Conservation (phyloP, 2,329 filamentous ascomycete species). For the Phyllosticta capitalensis region DNA sequence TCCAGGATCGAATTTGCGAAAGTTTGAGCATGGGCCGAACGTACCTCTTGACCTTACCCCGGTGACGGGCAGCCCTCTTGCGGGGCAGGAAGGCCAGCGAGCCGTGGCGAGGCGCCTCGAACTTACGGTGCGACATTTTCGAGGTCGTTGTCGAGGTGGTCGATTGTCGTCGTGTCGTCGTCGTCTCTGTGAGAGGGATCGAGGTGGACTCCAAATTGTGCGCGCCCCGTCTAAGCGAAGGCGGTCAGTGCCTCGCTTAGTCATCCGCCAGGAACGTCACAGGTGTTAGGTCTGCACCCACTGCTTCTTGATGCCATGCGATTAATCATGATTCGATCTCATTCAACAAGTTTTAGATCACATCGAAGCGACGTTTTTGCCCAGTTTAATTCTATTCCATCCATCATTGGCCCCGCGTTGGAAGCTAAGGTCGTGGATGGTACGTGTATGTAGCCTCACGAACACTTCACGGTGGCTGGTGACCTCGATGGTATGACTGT, state of each 20-base stretch:
- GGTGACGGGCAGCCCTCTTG: conserved; percentile 88
- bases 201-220: conserved; percentile 5
- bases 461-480: too few relatives aligned
- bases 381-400: too few relatives aligned
- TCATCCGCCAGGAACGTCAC: not conserved
- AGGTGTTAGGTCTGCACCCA: too few relatives aligned
- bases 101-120: conserved; percentile 89
- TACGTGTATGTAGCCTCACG: too few relatives aligned
- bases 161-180: conserved; percentile 9
- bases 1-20: conserved; percentile 6
- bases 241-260: not conserved
- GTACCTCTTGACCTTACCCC: conserved; percentile 98
- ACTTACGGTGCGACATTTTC: conserved; percentile 53
- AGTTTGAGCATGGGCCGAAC: conserved; percentile 26
- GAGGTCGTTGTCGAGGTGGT: not conserved
- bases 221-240: conserved; percentile 1
- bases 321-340: too few relatives aligned
- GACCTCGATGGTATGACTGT: too few relatives aligned
- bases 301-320: too few relatives aligned
- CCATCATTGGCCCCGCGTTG: too few relatives aligned
- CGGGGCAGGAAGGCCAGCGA: conserved; percentile 49
- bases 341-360: too few relatives aligned
- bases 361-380: too few relatives aligned
- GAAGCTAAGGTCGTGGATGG: too few relatives aligned
- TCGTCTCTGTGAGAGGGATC: conserved; percentile 5